Conservation (phyloP, 2,329 filamentous ascomycete species). For the Fusarium nematophilum region DNA sequence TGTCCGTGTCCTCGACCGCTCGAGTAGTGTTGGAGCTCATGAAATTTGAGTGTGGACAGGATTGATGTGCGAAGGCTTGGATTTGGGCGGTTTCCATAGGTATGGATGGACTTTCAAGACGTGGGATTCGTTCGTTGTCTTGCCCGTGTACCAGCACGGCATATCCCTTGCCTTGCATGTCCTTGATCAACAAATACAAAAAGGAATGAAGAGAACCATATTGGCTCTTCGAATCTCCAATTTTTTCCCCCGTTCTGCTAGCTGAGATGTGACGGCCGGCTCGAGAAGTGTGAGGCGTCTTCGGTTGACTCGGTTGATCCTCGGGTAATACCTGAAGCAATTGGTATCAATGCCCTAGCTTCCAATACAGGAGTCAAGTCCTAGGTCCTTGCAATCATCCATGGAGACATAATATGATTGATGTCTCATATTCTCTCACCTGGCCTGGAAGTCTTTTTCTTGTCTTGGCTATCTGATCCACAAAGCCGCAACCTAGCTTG, state of each 20-base stretch:
- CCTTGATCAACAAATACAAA: conserved; percentile 30
- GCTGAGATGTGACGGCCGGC: no score
- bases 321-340: no score
- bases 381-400: no score
- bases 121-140: conserved; percentile 10
- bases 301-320: no score
- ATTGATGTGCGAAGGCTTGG: conserved; percentile 5
- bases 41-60: conserved; percentile 12
- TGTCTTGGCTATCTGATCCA: background rate
- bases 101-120: conserved; percentile 7
- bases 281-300: no score
- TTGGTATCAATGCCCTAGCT: no score
- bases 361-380: no score
- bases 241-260: no score
- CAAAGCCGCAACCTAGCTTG: background rate
- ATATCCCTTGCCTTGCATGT: conserved; percentile 17
- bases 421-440: no score
- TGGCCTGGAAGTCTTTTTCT: no score
- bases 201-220: conserved; percentile 25
- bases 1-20: conserved; percentile 8
- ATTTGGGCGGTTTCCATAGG: conserved; percentile 4
- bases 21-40: conserved; percentile 1
- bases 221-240: no score
- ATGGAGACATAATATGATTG: no score
- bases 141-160: conserved; percentile 7